Base-by-base conservation (phyloP, 768 basidiomycete species). In the Cystobasidium onofrii region DNA sequence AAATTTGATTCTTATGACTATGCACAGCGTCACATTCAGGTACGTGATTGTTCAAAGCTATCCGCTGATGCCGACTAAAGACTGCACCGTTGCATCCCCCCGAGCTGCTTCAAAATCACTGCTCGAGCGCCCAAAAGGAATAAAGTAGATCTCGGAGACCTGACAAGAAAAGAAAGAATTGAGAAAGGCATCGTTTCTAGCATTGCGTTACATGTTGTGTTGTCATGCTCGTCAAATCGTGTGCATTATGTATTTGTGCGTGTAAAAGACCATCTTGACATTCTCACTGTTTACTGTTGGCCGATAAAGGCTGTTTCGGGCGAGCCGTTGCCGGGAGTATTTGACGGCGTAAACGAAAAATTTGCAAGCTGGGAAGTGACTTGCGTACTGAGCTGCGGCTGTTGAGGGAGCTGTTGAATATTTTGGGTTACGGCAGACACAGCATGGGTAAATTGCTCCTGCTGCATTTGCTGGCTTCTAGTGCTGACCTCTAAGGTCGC, bases 401-500 rank as follows among this genome's bases (percentile, higher is more conserved):
- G 57, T 23, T 34, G 63, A 6, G 39, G 39, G 39, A 39, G 7
- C 12, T 64, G 63, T 29, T 34, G 31, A 9, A 64, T 55, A 34
- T 55, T 34, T 20, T 46, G 36, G 9, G 69, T 71, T 10, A 71
- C 69, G 36, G 55, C 69, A 57, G 69, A 34, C 15, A 71, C 69
- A 3, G 55, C 69, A 7, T 71, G 52, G 3, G 54, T 34, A 29
- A 71, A 52, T 55, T 71, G 69, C 27, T 71, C 69, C 33, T 60
- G 52, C 55, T 71, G 69, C 69, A 55, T 57, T 36, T 71, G 69
- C 55, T 71, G 69, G 27, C 54, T 57, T 9, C 69, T 2, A 12
- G 69, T 27, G 36, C 69, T 71, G 55, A 71, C 69, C 33, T 71
- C 52, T 13, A 71, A 44, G n/a, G 69, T 71, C 9, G 69, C 69